These are phyloP conservation scores for Cyamopsis tetragonoloba DNA, from an alignment of 306 rosid species.

Conservation along the genomic window DNA sequence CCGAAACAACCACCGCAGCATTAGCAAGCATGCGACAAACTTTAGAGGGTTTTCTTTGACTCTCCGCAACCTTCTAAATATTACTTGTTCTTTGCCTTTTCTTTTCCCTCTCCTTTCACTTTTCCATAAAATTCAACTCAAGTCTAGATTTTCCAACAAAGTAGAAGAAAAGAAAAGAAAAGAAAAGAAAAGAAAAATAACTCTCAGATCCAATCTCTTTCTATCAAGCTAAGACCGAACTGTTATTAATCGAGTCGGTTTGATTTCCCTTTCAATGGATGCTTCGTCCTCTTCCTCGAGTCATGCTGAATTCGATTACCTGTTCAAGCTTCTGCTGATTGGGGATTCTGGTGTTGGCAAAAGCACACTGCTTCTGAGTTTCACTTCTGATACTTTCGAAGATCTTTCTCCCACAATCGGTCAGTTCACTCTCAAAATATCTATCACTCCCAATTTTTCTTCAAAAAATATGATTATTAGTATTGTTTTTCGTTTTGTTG, in stretches of 20 bases:
- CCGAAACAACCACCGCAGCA: background rate
- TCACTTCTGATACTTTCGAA: constrained; percentile 63
- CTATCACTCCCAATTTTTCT: too few relatives aligned
- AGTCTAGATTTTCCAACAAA: background rate
- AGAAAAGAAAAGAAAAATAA: background rate
- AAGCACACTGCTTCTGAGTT: constrained; percentile 68
- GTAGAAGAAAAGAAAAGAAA: background rate
- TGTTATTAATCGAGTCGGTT: background rate
- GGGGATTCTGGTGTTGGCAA: constrained; percentile 92
- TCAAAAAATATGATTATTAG: too few relatives aligned
- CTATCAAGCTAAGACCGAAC: background rate
- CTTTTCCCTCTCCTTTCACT: background rate
- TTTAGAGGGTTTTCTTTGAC: constrained; percentile 15
- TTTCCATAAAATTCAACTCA: background rate
- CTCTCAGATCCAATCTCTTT: background rate
- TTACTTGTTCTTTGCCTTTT: background rate
- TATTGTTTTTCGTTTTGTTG: background rate
- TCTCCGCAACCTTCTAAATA: constrained; percentile 26
- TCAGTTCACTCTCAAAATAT: background rate
- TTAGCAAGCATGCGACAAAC: background rate
- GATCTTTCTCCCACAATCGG: constrained; percentile 91
- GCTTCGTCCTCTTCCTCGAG: constrained; percentile 45
- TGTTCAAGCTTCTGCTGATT: constrained; percentile 74
- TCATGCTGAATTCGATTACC: constrained; percentile 65
- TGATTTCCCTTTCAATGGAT: constrained; percentile 36